Base-by-base conservation (phyloP, 257 asterid genomes). In the Mentha longifolia region DNA sequence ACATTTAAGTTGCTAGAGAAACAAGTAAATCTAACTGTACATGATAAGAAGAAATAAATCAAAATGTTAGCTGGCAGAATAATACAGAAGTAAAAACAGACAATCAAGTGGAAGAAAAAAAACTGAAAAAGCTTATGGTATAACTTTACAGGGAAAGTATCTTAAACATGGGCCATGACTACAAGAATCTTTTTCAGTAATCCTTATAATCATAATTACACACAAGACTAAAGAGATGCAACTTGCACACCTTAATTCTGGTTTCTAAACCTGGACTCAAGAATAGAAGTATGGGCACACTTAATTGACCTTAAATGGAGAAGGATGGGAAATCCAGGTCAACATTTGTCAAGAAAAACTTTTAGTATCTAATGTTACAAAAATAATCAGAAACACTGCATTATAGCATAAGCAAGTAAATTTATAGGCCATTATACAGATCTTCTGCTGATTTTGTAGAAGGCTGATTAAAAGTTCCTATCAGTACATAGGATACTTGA, bases 401-500 rank as follows among this genome's bases (percentile, higher is more conserved):
- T 30, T 54, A 2, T 61, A 64, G 51, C 61, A 65, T 41, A 41
- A 51, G 16, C 43, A 33, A 28, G 55, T 41, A 63, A 9, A 19
- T n/a, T 22, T 6, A 54, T 49, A 54, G 61, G 14, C 60, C 31
- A 64, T 52, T 58, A 4, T n/a, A 35, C 20, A 54, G 28, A 64
- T 62, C 41, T 16, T 64, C 43, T 7, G 39, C 39, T 35, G 8
- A 35, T 35, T 35, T 35, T 41, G 58, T 37, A 28, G 33, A 50
- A 33, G 59, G 31, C 49, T n/a, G 35, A 30, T 41, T 57, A 65
- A 5, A 28, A 28, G 31, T 51, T 45, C 35, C 11, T 70, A 28
- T 58, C 30, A 15, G 68, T 72, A 72, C 33, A 47, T 52, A 28
- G 68, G 73, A 72, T 43, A 54, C 63, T 65, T 65, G 49, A 50